Evolutionary conservation across 345 rosid species (phyloP), one percentile per base, ranked within the genome.

Genomic region (Cardiospermum halicacabum): DNA sequence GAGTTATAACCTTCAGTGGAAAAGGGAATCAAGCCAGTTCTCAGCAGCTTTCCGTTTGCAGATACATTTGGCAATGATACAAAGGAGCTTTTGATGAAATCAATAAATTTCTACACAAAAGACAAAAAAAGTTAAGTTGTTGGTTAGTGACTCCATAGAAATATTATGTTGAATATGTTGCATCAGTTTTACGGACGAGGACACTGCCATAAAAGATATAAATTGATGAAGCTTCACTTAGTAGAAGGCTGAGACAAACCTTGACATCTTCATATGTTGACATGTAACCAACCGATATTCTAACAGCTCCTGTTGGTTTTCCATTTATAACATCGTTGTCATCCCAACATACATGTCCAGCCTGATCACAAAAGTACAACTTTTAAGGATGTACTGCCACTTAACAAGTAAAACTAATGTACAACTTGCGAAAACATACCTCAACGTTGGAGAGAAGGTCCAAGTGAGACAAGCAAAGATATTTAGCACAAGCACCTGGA

Each of bases 401-500:
- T 65, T 43, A 62, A 53, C 34, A 21, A 42, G 16, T 47, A 55
- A 21, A 47, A 42, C 36, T 55, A 28, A 28, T 0, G 13, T 49
- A 36, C 53, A 34, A 54, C 22, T 30, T 47, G 16, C 13, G 28
- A 65, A 45, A 49, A 1, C 60, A 37, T 74, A 93, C 98, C 96
- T 90, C 97, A 49, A 90, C 69, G 69, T 90, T 93, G 25, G 89
- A 86, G 65, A 86, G 78, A 75, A 93, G 82, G 82, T 86, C 98
- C 21, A 65, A 69, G 77, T 93, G 97, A 74, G 97, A 85, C 70
- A 93, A 84, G 58, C 80, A 80, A 70, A 93, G 95, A 79, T 86
- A 86, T 77, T 93, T 93, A 47, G 96, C 96, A 80, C 98, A 93
- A 60, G 98, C 96, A 58, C 98, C 98, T 16, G 98, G 98, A 79